These are phyloP conservation scores for Trichomonascaceae sp. DNA, from an alignment of 1,139 yeast genomes.

Conservation along the genomic window DNA sequence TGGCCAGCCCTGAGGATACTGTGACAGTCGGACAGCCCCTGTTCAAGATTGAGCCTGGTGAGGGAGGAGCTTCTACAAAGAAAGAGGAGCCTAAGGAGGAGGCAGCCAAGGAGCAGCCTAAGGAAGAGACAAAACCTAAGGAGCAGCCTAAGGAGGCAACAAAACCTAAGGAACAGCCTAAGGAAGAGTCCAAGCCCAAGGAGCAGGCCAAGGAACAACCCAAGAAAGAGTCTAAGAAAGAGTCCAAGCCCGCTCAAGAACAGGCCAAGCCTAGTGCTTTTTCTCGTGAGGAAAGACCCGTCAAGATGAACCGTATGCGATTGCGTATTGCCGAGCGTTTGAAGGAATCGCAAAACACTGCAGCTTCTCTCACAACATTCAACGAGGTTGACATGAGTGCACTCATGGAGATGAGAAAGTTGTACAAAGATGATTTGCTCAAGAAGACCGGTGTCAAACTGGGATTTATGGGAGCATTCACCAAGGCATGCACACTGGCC, in stretches of 20 bases:
- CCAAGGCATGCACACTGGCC: slow-evolving; percentile 88
- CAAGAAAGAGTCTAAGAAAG: slow-evolving; percentile 21
- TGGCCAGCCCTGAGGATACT: slow-evolving; percentile 80
- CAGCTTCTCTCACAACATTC: slow-evolving; percentile 95
- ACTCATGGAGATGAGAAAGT: slow-evolving; percentile 86
- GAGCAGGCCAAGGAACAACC: slow-evolving; percentile 15
- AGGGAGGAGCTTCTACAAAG: slow-evolving; percentile 30
- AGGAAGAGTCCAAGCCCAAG: slow-evolving; percentile 10
- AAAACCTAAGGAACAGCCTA: slow-evolving; percentile 10
- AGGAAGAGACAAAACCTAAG: slow-evolving; percentile 23
- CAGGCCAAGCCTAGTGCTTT: slow-evolving; percentile 38
- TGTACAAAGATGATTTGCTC: slow-evolving; percentile 91
- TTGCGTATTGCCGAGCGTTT: slow-evolving; percentile 97
- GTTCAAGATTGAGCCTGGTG: slow-evolving; percentile 83
- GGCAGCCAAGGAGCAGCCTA: slow-evolving; percentile 15
- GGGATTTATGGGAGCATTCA: slow-evolving; percentile 98
- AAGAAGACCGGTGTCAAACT: slow-evolving; percentile 90
- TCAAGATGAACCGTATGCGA: slow-evolving; percentile 99
- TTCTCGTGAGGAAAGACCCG: slow-evolving; percentile 74
- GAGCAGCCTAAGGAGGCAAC: slow-evolving; percentile 17
- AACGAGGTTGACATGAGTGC: slow-evolving; percentile 96
- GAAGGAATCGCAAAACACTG: slow-evolving; percentile 98
- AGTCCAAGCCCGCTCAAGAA: slow-evolving; percentile 21
- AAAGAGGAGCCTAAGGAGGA: slow-evolving; percentile 25
- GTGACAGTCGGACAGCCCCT: slow-evolving; percentile 95